Percentiles rank a stretch among this genome's conserved stretches.
These are phyloP conservation scores for Gossypium trilobum DNA, from an alignment of 441 rosid genomes.

Conservation along the genomic window DNA sequence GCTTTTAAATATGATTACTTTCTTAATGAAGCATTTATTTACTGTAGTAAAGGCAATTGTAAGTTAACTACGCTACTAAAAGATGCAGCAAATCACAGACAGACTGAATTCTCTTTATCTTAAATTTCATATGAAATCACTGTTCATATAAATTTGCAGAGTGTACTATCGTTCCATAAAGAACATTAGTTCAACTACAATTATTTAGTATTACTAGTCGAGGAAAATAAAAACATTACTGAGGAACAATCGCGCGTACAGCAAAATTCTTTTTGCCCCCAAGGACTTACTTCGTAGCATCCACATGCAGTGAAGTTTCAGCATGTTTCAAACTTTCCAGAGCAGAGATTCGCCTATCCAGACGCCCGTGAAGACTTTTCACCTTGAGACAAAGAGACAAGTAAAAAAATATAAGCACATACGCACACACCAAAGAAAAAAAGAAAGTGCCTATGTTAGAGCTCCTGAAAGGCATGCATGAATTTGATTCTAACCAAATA, in stretches of 20 bases:
- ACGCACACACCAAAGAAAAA: not conserved
- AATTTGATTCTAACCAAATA: not conserved
- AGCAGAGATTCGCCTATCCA: slow-evolving; percentile 50
- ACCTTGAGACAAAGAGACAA: slow-evolving; percentile 28
- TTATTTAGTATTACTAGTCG: slow-evolving; percentile 15
- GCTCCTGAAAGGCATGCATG: not conserved
- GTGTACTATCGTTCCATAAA: not conserved
- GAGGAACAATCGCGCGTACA: slow-evolving; percentile 5
- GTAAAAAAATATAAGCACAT: not conserved
- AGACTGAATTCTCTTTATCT: not conserved
- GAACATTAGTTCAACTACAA: not conserved
- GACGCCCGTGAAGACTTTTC: slow-evolving; percentile 42
- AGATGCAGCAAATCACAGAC: not conserved
- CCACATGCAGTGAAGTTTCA: slow-evolving; percentile 46
- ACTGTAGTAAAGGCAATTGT: not conserved
- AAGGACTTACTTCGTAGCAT: slow-evolving; percentile 40
- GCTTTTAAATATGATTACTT: not conserved
- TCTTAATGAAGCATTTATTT: not conserved
- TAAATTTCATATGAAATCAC: not conserved
- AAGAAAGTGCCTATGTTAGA: not conserved
- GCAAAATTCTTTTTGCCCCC: slow-evolving; percentile 13
- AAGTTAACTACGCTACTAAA: not conserved
- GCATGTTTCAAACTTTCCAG: slow-evolving; percentile 55
- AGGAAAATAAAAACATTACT: not conserved
- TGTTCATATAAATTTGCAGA: not conserved